Conservation (phyloP, 106 monocot species). For the Agapanthus africanus region DNA sequence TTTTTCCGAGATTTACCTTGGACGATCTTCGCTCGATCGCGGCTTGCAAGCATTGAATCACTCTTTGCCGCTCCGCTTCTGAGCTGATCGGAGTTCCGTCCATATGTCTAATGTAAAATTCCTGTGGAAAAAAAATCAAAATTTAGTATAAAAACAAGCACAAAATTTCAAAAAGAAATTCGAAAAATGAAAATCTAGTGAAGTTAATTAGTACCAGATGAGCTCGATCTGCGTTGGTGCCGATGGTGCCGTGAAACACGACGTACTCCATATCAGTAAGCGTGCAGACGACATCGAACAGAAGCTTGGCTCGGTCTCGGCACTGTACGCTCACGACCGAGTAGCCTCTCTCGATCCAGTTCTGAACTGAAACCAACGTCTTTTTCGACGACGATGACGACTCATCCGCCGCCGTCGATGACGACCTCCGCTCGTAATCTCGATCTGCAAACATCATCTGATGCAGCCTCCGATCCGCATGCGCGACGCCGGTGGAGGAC, state of each 20-base stretch:
- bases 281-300: conserved; percentile 92
- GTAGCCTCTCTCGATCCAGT: conserved; percentile 77
- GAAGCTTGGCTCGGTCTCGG: conserved; percentile 72
- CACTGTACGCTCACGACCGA: conserved; percentile 78
- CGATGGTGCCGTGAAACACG: conserved; percentile 82
- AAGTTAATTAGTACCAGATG: conserved; percentile 35
- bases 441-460: conserved; percentile 54
- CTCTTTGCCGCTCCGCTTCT: conserved; percentile 71
- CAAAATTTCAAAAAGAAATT: neutral
- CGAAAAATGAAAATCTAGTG: neutral
- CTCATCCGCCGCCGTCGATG: neutral
- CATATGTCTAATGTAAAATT: conserved; percentile 78
- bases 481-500: conserved; percentile 11
- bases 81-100: conserved; percentile 87
- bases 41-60: conserved; percentile 83
- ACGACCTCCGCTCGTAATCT: conserved; percentile 35
- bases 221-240: conserved; percentile 58
- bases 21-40: conserved; percentile 69
- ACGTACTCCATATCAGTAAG: conserved; percentile 92
- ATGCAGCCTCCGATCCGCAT: conserved; percentile 41
- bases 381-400: neutral
- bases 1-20: conserved; percentile 31
- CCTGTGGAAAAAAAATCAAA: conserved; percentile 45
- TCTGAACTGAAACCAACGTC: conserved; percentile 57
- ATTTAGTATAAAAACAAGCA: neutral